Evolutionary conservation across 345 rosid species (phyloP).

Genomic region (Mangifera indica): DNA sequence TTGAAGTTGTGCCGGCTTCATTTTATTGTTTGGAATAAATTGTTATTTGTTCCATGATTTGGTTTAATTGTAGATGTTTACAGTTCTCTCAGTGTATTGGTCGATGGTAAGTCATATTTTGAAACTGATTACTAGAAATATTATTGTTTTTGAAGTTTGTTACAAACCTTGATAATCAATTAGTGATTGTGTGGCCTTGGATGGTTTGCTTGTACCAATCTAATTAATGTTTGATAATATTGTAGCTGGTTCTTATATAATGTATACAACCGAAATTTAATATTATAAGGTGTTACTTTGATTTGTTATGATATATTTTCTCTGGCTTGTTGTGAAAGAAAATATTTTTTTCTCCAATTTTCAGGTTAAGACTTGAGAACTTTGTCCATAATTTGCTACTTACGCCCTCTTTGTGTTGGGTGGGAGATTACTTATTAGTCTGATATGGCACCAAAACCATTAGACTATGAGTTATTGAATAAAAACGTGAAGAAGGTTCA

Average conservation of each 20-base stretch:
- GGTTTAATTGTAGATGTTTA: neutral
- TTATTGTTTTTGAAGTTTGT: neutral
- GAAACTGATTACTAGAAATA: neutral
- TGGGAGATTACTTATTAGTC: slow-evolving; percentile 12
- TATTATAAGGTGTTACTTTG: neutral
- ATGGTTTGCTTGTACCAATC: neutral
- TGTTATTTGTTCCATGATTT: neutral
- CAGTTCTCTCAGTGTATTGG: neutral
- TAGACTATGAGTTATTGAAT: slow-evolving; percentile 75
- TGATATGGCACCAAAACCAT: slow-evolving; percentile 62
- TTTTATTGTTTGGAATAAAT: neutral
- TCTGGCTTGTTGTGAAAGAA: neutral
- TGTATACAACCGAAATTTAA: neutral
- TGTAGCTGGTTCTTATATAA: neutral
- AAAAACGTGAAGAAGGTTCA: slow-evolving; percentile 95
- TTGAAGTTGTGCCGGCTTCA: slow-evolving; percentile 3
- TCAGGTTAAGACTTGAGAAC: neutral
- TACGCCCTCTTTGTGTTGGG: neutral
- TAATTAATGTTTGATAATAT: neutral
- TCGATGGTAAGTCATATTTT: neutral
- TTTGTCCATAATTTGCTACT: neutral
- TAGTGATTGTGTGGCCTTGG: neutral
- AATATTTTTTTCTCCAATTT: slow-evolving; percentile 11
- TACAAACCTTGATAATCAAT: neutral
- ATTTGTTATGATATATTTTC: neutral